Evolutionary conservation across 106 monocot species (phyloP), one percentile per base, ranked within the genome.

Genomic region (Alisma plantagoaquatica): DNA sequence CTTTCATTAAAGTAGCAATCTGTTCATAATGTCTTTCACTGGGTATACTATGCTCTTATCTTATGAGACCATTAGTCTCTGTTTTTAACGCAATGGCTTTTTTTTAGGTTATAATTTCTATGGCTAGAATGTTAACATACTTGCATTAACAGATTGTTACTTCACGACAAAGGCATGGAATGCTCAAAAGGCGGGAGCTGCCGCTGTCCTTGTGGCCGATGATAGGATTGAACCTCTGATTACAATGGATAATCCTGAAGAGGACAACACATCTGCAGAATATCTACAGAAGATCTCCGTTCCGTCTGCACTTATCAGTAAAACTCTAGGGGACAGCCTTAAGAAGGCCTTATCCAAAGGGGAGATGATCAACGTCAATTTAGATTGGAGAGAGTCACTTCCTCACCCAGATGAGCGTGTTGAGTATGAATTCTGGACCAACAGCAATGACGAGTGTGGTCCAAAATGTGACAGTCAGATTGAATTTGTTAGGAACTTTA

Each of bases 381-480:
- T 98, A 17, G 96, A 98, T 31, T 98, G 96, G 96, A 75, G 96
- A 49, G 89, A 98, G 58, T 72, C 96, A 62, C 88, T 98, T 57
- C 96, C 96, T 6, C 96, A 98, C 65, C 96, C 89, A 32, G 96
- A 89, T 74, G 96, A 89, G 48, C 84, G 96, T 30, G 96, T 98
- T 17, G 96, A 98, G 53, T 98, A 98, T 57, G 96, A 98, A 59
- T 66, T 98, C 35, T 98, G 96, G 96, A 82, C 96, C 29, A 98
- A 90, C 45, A 98, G 89, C 75, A 98, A 98, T 66, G 96, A 90
- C 49, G 89, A 98, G 56, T 98, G 96, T 70, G 96, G 96, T 8
- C 33, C 73, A 45, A 98, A 98, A 47, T 90, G 96, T 62, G 81
- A 98, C 49, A 73, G 70, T 62, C 33, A 89, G 67, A 89, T 98